Base-by-base conservation (phyloP, 441 rosid species). In the Euphorbia corollata region DNA sequence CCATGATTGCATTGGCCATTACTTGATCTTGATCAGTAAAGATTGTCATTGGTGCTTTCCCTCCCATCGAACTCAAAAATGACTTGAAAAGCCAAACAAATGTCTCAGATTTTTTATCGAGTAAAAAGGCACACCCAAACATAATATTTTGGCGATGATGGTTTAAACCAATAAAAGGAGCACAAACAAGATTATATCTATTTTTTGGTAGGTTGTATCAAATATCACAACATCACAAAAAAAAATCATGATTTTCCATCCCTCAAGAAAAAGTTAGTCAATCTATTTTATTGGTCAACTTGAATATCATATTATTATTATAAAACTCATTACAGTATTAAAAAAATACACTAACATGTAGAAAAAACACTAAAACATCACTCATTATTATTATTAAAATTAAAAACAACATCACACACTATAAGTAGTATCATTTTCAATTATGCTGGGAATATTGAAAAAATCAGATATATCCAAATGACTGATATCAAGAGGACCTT, bases 161-260 rank as follows among this genome's bases (percentile, higher is more conserved):
- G 19, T 38, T 61, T n/a, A 59, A 9, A 4, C 71, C 62, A 8
- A 65, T 30, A 66, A 65, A 67, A 0, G 57, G 64, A 16, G 58
- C 47, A 63, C 59, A 54, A 16, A 62, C 30, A 24, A 54, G 7
- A 18, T 56, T 63, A 7, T 70, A 54, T 30, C 6, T 62, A 47
- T 63, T 63, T 2, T 57, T 64, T 12, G 60, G 43, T 20, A 63
- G 1, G 68, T 53, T 0, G 45, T 55, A 1, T 62, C 41, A 56
- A 57, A 64, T 1, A 70, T 20, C 10, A 62, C 66, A 18, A 61
- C 61, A 69, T 61, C 66, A 5, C 51, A 61, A 61, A 61, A 13
- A 7, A 11, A 60, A 69, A 8, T 69, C 67, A 34, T 22, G 30
- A 53, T 36, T 15, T 66, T 5, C 11, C 61, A 68, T 68, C 71